A percentile compares a stretch with the other conserved stretches of the same genome.
phyloP scores from a whole-genome alignment of 805 yeast species.

The Torulaspora gathmanii region DNA sequence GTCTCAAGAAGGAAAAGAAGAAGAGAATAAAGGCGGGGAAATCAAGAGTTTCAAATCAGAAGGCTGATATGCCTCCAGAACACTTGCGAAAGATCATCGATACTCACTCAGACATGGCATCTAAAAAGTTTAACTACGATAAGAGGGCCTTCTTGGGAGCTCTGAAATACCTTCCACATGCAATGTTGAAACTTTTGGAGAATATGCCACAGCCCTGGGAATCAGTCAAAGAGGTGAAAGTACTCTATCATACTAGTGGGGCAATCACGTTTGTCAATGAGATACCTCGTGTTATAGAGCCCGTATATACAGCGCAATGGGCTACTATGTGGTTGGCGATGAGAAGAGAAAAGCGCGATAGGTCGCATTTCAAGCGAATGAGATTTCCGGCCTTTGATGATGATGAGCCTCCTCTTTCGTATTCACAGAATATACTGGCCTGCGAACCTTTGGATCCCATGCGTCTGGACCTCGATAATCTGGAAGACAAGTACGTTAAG shows the following conservation, averaged over 20 bases:
- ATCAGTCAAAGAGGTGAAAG: slow-evolving; percentile 73
- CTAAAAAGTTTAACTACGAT: slow-evolving; percentile 73
- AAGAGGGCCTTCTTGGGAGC: slow-evolving; percentile 87
- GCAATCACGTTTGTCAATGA: slow-evolving; percentile 95
- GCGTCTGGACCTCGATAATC: slow-evolving; percentile 56
- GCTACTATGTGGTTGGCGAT: slow-evolving; percentile 86
- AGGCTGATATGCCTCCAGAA: slow-evolving; percentile 88
- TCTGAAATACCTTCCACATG: slow-evolving; percentile 92
- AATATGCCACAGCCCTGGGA: slow-evolving; percentile 99
- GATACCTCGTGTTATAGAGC: slow-evolving; percentile 84
- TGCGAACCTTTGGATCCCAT: slow-evolving; percentile 71
- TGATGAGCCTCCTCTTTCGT: slow-evolving; percentile 88
- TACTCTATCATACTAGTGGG: slow-evolving; percentile 84
- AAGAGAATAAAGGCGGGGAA: slow-evolving; percentile 39
- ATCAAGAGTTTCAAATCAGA: slow-evolving; percentile 53
- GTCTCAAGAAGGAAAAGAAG: slow-evolving; percentile 10
- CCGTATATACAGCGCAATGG: slow-evolving; percentile 93
- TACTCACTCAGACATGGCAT: slow-evolving; percentile 81
- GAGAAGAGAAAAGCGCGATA: slow-evolving; percentile 90
- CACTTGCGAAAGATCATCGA: slow-evolving; percentile 79
- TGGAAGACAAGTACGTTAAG: slow-evolving; percentile 53
- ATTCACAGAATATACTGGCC: slow-evolving; percentile 73
- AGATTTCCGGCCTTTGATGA: slow-evolving; percentile 95
- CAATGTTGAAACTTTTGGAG: slow-evolving; percentile 79
- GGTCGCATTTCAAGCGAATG: slow-evolving; percentile 86